These are phyloP conservation scores for Elsinoe necatrix DNA, from an alignment of 2,329 filamentous ascomycete species.

Conservation along the genomic window DNA sequence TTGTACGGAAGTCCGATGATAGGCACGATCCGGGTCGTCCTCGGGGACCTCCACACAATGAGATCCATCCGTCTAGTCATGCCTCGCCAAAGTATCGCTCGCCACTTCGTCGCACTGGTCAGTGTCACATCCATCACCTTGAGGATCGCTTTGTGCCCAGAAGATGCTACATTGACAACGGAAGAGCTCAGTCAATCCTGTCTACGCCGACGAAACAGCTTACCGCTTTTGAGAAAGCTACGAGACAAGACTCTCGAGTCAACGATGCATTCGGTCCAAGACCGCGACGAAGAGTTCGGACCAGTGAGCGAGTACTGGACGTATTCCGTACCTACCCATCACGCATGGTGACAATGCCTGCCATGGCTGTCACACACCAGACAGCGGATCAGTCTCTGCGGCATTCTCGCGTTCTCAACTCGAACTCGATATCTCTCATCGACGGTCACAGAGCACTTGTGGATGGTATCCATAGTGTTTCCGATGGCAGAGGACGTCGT, in stretches of 20 bases:
- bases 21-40: no score
- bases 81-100: not conserved
- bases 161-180: not conserved
- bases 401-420: not conserved
- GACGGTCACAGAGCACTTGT: conserved; percentile 19
- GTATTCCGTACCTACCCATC: not conserved
- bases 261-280: conserved; percentile 25
- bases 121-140: not conserved
- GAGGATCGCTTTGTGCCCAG: conserved; percentile 3
- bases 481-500: conserved; percentile 56
- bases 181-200: not conserved
- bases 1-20: no score
- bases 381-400: not conserved
- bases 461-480: conserved; percentile 31
- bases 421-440: not conserved
- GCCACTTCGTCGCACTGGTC: not conserved
- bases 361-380: not conserved
- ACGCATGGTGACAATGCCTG: not conserved
- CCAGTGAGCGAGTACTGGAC: conserved; percentile 10
- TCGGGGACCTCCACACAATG: no score
- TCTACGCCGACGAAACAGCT: not conserved
- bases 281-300: conserved; percentile 6
- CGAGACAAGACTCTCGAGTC: not conserved
- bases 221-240: not conserved
- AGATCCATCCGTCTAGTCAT: no score